Evolutionary conservation across 306 rosid species (phyloP), one percentile per base, ranked within the genome.

Genomic region (Ochetophila trinervis): DNA sequence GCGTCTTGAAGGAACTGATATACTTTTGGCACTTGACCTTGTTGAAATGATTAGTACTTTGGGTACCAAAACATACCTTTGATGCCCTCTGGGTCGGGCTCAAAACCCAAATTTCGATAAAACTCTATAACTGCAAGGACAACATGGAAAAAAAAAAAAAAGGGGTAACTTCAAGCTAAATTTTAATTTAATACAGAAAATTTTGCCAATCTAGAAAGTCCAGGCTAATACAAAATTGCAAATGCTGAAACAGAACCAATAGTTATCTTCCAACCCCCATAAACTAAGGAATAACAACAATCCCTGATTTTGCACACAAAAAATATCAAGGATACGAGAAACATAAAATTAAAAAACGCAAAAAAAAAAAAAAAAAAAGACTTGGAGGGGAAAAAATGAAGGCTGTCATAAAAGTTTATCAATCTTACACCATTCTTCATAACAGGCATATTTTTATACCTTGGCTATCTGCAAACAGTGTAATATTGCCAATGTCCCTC

Each of bases 1-100:
- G 67, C 64, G 65, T 8, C 47, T 10, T 45, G 37, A 22, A 62
- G 5, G n/a, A 62, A 16, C 53, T 23, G 14, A 14, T 19, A 4
- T 60, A 73, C 62, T 27, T 27, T 27, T 27, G 32, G 32, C 4
- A 27, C 52, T 63, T 72, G 71, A 64, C 68, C 69, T 23, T 49
- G 60, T 66, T 21, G 48, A 22, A 55, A 56, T 23, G 19, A 44
- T 69, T 69, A 89, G 53, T 74, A 76, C 65, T 77, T 87, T 15
- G 98, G 97, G 75, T 93, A 82, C 97, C 99, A 90, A 69, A 93
- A 88, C 99, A 93, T 90, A 71, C 96, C 99, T 82, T 93, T 84
- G 56, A 93, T 90, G 66, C 99, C 99, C 84, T 87, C 99, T 0
- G 97, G 99, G 68, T 93, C 99, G 47, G 97, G 80, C 83, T 93